A percentile compares a stretch with the other conserved stretches of the same genome.
These are phyloP conservation scores for Groenewaldozyma auringiensis DNA, from an alignment of 1,139 yeast genomes.

Conservation along the genomic window DNA sequence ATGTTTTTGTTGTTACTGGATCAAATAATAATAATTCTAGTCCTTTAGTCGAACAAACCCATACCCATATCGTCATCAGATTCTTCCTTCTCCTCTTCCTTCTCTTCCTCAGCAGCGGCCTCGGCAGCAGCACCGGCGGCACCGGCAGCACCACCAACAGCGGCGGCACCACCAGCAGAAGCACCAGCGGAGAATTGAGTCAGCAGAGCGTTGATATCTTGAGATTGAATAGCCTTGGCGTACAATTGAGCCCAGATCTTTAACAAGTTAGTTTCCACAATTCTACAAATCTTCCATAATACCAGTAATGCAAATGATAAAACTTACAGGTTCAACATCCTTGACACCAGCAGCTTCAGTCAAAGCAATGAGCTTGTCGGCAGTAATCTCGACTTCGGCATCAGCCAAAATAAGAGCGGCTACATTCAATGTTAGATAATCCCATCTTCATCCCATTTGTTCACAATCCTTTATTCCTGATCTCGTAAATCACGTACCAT, in stretches of 20 bases:
- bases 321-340: conserved; percentile 54
- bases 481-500: conserved; percentile 30
- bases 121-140: conserved; percentile 61
- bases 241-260: conserved; percentile 86
- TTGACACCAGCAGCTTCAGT: conserved; percentile 85
- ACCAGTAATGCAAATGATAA: no score
- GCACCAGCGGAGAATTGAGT: conserved; percentile 70
- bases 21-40: neutral
- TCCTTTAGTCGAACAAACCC: conserved; percentile 33
- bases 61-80: conserved; percentile 34
- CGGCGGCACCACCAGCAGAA: conserved; percentile 53
- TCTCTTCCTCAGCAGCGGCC: conserved; percentile 43
- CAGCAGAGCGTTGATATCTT: conserved; percentile 86
- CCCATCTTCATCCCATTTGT: no score
- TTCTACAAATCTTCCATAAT: neutral
- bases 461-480: no score
- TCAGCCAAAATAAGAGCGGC: conserved; percentile 98
- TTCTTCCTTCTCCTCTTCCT: conserved; percentile 28
- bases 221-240: conserved; percentile 97
- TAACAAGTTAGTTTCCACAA: neutral
- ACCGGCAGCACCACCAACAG: conserved; percentile 49
- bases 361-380: conserved; percentile 83
- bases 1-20: neutral
- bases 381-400: conserved; percentile 89
- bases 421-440: conserved; percentile 14